These are phyloP conservation scores for Fusarium cicatricum DNA, from an alignment of 2,329 filamentous ascomycete species.

Conservation along the genomic window DNA sequence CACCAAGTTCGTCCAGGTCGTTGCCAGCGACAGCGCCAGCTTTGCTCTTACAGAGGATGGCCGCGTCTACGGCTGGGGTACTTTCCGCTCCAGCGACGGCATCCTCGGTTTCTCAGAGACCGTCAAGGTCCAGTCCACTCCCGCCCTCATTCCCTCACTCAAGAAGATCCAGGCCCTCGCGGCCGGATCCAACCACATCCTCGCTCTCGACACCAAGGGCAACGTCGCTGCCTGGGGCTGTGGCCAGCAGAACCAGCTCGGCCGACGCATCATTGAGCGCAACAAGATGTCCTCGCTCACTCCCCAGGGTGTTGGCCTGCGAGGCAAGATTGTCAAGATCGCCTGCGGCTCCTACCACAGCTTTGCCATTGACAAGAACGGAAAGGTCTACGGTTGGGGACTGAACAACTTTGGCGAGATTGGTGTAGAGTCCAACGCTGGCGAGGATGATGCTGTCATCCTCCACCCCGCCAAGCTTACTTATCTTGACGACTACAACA, in stretches of 20 bases:
- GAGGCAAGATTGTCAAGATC: conserved; percentile 65
- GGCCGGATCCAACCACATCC: conserved; percentile 74
- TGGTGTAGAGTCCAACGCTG: conserved; percentile 66
- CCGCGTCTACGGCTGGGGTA: conserved; percentile 83
- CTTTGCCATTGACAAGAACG: conserved; percentile 77
- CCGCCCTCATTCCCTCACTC: conserved; percentile 66
- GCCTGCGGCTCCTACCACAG: conserved; percentile 81
- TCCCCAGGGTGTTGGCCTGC: conserved; percentile 65
- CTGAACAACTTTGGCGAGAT: conserved; percentile 89
- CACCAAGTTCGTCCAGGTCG: conserved; percentile 70
- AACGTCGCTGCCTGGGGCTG: conserved; percentile 76
- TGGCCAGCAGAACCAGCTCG: conserved; percentile 71
- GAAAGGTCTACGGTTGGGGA: conserved; percentile 82
- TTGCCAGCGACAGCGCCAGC: conserved; percentile 76
- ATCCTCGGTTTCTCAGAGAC: conserved; percentile 69
- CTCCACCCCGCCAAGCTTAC: conserved; percentile 74
- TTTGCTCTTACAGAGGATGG: conserved; percentile 81
- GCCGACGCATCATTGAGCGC: conserved; percentile 67
- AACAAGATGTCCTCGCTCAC: conserved; percentile 69
- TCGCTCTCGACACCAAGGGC: conserved; percentile 72
- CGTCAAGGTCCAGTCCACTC: conserved; percentile 59
- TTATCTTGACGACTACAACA: conserved; percentile 68
- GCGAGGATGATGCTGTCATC: conserved; percentile 68
- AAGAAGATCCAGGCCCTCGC: conserved; percentile 72
- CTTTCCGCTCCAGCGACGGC: conserved; percentile 73